Base-by-base conservation (phyloP, 2,329 filamentous ascomycete genomes). In the Pezicula neosporulosa region DNA sequence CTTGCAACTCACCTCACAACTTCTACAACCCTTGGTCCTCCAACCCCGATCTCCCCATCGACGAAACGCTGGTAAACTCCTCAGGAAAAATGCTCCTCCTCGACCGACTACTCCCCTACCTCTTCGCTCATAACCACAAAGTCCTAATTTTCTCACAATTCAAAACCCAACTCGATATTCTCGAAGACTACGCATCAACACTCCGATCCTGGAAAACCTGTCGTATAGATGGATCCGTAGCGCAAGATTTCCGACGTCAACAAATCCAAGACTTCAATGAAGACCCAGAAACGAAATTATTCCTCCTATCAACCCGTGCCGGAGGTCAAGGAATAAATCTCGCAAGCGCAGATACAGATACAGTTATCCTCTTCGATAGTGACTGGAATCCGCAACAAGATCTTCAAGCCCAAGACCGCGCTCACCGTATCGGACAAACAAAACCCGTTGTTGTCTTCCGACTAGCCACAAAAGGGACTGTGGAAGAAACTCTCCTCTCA, bases 361-460 rank as follows among this genome's bases (percentile, higher is more conserved):
- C 93, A 0, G 93, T 97, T 10, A 87, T 97, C 43, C 76, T 97
- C 0, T 97, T 94, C 60, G 93, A 97, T 68, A 84, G 78, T 2
- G 82, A 96, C 63, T 97, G 93, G 85, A 99, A 99, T 62, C 94
- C 94, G 0, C 94, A 99, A 67, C 93, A 97, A 65, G 94, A 99
- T 68, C 77, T 99, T 0, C 94, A 99, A 66, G 94, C 94, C 0
- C 94, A 97, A 70, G 94, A 99, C 64, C 89, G 94, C 5, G 91
- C 90, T 1, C 94, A 99, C 66, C 84, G 94, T 12, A 97, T 99
- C 56, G 94, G 94, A 0, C 94, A 99, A 68, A 96, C 86, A 1
- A 81, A 86, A 2, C 94, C 94, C 0, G 94, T 99, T 1, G 83
- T 99, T 18, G 87, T 99, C 0, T 99, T 95, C 69, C 87, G 94